Conservation (phyloP, 192 early-diverging fungal genomes). For the Pilobolus umbonatus region DNA sequence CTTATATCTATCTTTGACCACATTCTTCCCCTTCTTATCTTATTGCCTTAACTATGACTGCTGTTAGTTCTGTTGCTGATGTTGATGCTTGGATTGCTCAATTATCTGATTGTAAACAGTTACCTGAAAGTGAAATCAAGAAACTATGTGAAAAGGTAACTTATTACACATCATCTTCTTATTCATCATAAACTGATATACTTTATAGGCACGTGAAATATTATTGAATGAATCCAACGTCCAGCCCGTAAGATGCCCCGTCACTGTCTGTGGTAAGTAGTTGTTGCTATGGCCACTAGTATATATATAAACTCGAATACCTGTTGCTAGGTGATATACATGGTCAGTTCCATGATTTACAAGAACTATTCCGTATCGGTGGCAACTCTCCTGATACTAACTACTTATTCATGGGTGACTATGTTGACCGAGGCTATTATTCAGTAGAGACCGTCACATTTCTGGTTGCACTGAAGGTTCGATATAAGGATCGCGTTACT, state of each 20-base stretch:
- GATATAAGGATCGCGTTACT: conserved; percentile 87
- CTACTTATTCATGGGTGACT: conserved; percentile 99
- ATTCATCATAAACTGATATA: background rate
- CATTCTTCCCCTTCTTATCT: too few species aligned
- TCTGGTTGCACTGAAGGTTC: conserved; percentile 92
- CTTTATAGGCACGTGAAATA: conserved; percentile 85
- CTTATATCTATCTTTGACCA: too few species aligned
- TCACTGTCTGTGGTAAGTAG: conserved; percentile 85
- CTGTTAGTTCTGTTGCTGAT: conserved; percentile 67
- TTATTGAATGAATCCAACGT: conserved; percentile 96
- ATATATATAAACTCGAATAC: background rate
- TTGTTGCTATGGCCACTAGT: background rate
- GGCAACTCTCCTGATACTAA: conserved; percentile 96
- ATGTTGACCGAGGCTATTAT: conserved; percentile 98
- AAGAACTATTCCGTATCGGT: conserved; percentile 95
- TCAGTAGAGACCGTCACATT: conserved; percentile 97
- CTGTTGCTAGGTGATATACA: conserved; percentile 77
- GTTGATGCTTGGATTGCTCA: conserved; percentile 91
- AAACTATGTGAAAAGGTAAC: conserved; percentile 95
- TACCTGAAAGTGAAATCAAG: conserved; percentile 91
- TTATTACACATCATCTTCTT: conserved; percentile 4
- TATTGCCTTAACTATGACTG: conserved; percentile 29
- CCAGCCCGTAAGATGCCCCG: conserved; percentile 95
- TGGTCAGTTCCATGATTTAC: conserved; percentile 98
- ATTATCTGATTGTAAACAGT: conserved; percentile 92